Evolutionary conservation across 192 early-diverging fungal species (phyloP).

Genomic region (Backusella mclennaniae): DNA sequence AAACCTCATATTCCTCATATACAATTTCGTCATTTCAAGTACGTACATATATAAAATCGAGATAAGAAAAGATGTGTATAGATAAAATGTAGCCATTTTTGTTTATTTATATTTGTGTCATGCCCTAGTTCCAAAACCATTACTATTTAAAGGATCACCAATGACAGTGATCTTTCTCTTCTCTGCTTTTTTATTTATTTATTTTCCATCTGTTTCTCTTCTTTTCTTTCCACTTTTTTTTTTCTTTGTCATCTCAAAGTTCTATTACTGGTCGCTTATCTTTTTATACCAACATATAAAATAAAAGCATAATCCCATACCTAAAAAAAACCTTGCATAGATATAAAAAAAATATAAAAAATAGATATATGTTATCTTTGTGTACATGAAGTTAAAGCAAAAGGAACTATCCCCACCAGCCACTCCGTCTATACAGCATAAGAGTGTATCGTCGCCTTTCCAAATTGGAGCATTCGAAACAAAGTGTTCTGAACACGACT

Average conservation of each 20-base stretch:
- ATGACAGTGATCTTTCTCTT: neutral
- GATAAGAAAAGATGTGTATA: neutral
- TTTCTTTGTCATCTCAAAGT: neutral
- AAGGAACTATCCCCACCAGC: slow-evolving; percentile 37
- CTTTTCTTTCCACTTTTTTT: neutral
- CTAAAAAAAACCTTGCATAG: neutral
- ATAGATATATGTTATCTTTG: neutral
- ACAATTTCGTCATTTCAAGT: neutral
- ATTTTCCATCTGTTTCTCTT: neutral
- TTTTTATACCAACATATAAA: neutral
- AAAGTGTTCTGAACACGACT: slow-evolving; percentile 13
- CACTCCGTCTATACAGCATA: slow-evolving; percentile 27
- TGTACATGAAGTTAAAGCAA: neutral
- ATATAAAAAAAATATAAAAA: neutral
- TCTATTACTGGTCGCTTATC: neutral
- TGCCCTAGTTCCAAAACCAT: neutral
- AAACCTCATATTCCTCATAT: neutral
- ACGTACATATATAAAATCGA: neutral
- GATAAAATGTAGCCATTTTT: neutral
- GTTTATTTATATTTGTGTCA: neutral
- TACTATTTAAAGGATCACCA: neutral
- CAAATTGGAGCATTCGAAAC: slow-evolving; percentile 2
- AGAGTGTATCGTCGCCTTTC: slow-evolving; percentile 12
- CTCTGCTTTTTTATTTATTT: neutral
- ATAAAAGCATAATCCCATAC: neutral